Conservation (phyloP, 306 rosid species). For the Citrullus colocynthis region DNA sequence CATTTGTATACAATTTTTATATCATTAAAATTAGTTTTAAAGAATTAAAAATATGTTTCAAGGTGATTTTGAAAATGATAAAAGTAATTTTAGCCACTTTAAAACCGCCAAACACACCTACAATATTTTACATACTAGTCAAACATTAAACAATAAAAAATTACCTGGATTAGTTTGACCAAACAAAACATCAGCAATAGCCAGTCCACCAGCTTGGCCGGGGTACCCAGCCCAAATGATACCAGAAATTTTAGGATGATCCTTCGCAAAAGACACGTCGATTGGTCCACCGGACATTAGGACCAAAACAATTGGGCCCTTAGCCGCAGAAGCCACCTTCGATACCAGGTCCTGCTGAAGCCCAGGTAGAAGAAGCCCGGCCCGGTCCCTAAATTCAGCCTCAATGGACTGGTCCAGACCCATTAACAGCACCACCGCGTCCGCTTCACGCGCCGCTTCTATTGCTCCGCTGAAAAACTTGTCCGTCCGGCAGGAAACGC, state of each 20-base stretch:
- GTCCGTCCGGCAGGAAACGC: conserved; percentile 40
- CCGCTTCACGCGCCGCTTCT: conserved; percentile 48
- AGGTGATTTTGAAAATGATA: too few relatives aligned
- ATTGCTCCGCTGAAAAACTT: conserved; percentile 36
- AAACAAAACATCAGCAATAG: conserved; percentile 58
- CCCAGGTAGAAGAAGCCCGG: conserved; percentile 50
- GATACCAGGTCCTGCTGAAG: conserved; percentile 61
- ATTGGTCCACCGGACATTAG: conserved; percentile 81
- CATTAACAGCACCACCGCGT: conserved; percentile 49
- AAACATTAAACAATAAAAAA: background rate
- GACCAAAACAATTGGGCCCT: conserved; percentile 63
- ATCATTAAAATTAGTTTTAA: too few relatives aligned
- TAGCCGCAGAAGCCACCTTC: conserved; percentile 51
- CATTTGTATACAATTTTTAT: too few relatives aligned
- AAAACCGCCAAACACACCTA: too few relatives aligned
- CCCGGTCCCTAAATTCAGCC: conserved; percentile 61
- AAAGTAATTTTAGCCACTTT: too few relatives aligned
- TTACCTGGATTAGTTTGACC: conserved; percentile 57
- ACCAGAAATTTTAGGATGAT: conserved; percentile 30
- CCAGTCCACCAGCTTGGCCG: conserved; percentile 80
- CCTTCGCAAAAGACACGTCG: conserved; percentile 52
- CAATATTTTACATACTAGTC: too few relatives aligned
- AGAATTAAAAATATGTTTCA: too few relatives aligned
- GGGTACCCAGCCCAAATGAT: conserved; percentile 86
- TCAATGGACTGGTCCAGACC: conserved; percentile 81